phyloP scores from a whole-genome alignment of 768 basidiomycete species.

The Infundibulicybe gibba region DNA sequence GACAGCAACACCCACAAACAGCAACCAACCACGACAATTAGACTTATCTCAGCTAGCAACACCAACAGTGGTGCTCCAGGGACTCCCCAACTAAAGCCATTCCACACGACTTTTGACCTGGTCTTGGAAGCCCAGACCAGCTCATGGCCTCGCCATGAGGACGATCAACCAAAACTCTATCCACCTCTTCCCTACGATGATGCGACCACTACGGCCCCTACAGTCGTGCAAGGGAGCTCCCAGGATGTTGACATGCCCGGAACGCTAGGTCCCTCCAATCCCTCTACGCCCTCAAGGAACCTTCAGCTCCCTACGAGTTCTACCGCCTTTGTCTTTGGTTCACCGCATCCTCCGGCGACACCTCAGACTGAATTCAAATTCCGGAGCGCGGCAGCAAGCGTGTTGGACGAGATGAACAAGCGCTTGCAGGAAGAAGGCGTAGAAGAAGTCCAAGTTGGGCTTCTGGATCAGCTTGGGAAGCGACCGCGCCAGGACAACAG shows the following conservation, averaged over 20 bases:
- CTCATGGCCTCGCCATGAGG: constrained; percentile 27
- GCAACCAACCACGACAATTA: constrained; percentile 48
- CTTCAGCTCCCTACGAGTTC: constrained; percentile 12
- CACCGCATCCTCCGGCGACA: constrained; percentile 58
- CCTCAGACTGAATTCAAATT: constrained; percentile 74
- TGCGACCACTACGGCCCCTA: constrained; percentile 6
- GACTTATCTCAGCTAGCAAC: constrained; percentile 36
- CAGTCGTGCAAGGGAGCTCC: constrained; percentile 2
- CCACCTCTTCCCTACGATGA: constrained; percentile 31
- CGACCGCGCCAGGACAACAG: constrained; percentile 15
- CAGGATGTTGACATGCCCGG: constrained; percentile 33
- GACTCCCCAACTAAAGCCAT: constrained; percentile 66
- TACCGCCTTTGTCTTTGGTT: constrained; percentile 74
- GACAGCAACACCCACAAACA: constrained; percentile 33
- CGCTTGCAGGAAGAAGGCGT: constrained; percentile 59
- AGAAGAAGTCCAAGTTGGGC: constrained; percentile 37
- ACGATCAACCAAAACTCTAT: constrained; percentile 24
- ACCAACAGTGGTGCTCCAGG: constrained; percentile 14
- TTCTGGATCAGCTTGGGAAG: constrained; percentile 31
- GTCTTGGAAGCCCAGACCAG: constrained; percentile 49
- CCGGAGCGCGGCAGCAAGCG: constrained; percentile 57
- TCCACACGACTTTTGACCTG: constrained; percentile 66
- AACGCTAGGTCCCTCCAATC: constrained; percentile 6
- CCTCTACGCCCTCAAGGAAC: constrained; percentile 15
- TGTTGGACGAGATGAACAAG: constrained; percentile 81